These are phyloP conservation scores for Taphrina populina DNA, from an alignment of 1,139 yeast genomes.

Conservation along the genomic window DNA sequence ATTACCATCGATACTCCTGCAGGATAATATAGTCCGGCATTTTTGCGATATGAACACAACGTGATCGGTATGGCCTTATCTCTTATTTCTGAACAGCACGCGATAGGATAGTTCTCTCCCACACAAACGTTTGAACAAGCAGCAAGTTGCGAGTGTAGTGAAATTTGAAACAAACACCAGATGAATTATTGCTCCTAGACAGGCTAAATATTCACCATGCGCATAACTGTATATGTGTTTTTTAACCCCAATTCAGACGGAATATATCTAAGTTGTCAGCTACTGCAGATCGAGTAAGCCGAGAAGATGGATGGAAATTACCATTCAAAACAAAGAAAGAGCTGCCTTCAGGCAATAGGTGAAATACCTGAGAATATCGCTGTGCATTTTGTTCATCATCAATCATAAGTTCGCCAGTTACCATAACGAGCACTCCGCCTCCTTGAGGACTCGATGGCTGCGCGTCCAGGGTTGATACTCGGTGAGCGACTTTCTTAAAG, in stretches of 20 bases:
- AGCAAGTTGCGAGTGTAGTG: too few relatives aligned
- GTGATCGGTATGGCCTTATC: too few relatives aligned
- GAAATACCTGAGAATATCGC: slow-evolving; percentile 96
- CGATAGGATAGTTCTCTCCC: too few relatives aligned
- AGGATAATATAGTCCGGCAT: too few relatives aligned
- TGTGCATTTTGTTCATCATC: slow-evolving; percentile 95
- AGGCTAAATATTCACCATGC: too few relatives aligned
- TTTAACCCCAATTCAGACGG: slow-evolving; percentile 21
- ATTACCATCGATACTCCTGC: too few relatives aligned
- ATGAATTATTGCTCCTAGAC: too few relatives aligned
- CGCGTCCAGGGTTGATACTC: slow-evolving; percentile 92
- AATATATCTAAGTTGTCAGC: slow-evolving; percentile 23
- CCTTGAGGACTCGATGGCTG: slow-evolving; percentile 87
- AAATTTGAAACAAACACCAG: too few relatives aligned
- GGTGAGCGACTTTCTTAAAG: slow-evolving; percentile 86
- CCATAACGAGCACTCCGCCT: slow-evolving; percentile 95
- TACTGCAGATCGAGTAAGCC: not conserved
- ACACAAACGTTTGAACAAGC: too few relatives aligned
- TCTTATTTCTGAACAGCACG: too few relatives aligned
- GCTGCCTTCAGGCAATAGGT: slow-evolving; percentile 85
- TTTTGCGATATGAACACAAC: too few relatives aligned
- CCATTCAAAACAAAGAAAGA: slow-evolving; percentile 94
- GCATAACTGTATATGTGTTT: too few relatives aligned
- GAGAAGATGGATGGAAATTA: slow-evolving; percentile 42
- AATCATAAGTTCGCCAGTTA: slow-evolving; percentile 87